Evolutionary conservation across 2,329 filamentous ascomycete species (phyloP), one percentile per base, ranked within the genome.

Genomic region (Colletotrichum truncatum): DNA sequence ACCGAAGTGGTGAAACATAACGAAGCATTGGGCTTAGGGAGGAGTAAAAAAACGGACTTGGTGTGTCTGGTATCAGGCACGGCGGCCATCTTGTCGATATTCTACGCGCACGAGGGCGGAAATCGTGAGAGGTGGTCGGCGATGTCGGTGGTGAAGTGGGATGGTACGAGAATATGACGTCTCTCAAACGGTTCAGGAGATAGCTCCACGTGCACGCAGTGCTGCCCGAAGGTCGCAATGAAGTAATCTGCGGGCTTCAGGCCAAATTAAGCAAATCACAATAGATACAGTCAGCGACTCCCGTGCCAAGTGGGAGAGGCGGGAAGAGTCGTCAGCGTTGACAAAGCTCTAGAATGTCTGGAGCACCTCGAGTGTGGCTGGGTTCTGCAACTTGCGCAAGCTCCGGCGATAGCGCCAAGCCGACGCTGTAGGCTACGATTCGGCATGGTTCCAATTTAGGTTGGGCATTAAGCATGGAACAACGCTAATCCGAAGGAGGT

Each of bases 331-430:
- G 66, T 68, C 66, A 67, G 58, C 66, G 38, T 56, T 58, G 48
- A 68, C 66, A 54, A 59, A 68, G 54, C 57, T 67, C 32, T 21
- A 39, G 64, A 41, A 48, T 55, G 43, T 55, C 10, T 61, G 62
- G 46, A 63, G 54, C 16, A 60, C 59, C 52, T 64, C 25, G 53
- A 64, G 46, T 60, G 65, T 67, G 65, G 65, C 65, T 67, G 65
- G 64, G 61, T 65, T 59, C 48, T 60, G 61, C 63, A 67, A 60
- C 48, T 56, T 65, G 61, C 64, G 61, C 64, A 67, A 67, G 65
- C 65, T 67, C 54, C 64, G 36, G 62, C 36, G 54, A 43, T 51
- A 36, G 61, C 65, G 61, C 65, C 61, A 67, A 65, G 64, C 7
- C 64, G 41, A 51, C 16, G 23, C 43, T 36, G 61, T 63, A 36